Base-by-base conservation (phyloP, 306 rosid genomes). In the Abrus precatorius region DNA sequence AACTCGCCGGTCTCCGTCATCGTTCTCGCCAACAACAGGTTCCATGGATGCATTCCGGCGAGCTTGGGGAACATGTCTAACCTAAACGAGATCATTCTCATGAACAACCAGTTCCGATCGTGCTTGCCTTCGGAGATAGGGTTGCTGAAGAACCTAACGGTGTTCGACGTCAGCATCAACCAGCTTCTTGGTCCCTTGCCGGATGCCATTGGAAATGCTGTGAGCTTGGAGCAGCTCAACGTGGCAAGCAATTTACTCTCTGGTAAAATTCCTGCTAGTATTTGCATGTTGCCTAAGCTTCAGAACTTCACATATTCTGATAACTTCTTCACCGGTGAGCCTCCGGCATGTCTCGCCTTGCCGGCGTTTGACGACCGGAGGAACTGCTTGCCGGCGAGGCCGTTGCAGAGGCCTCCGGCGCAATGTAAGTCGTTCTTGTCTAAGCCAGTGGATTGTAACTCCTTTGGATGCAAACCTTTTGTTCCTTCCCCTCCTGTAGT, bases 301-400 rank as follows among this genome's bases (percentile, higher is more conserved):
- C 76, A 87, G 87, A 96, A 96, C 89, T 96, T 96, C n/a, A 96
- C 98, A 0, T 96, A 66, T 83, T 92, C 98, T 1, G 80, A 87
- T 70, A 96, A 96, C 80, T 96, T 92, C 86, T 93, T 96, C 81
- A 93, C 97, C 1, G 96, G 97, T 0, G 98, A 93, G 74, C 92
- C 99, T 4, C 93, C 98, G 12, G 77, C 78, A 20, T 93, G 98
- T 49, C 13, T 86, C 77, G 79, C 68, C 1, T 33, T 96, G 75
- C 72, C 85, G 28, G 84, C 82, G 3, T 85, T 86, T 44, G 90
- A 90, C 14, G 99, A 96, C 55, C 49, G 70, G 87, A 82, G 80
- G 49, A 96, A 96, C 77, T 96, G 99, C 73, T 78, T 96, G 74
- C 91, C 97, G 47, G 73, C 79, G 1, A 84, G 99, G 81, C 97